Conservation (phyloP, 2,329 filamentous ascomycete species). For the Pseudogymnoascus sp. region DNA sequence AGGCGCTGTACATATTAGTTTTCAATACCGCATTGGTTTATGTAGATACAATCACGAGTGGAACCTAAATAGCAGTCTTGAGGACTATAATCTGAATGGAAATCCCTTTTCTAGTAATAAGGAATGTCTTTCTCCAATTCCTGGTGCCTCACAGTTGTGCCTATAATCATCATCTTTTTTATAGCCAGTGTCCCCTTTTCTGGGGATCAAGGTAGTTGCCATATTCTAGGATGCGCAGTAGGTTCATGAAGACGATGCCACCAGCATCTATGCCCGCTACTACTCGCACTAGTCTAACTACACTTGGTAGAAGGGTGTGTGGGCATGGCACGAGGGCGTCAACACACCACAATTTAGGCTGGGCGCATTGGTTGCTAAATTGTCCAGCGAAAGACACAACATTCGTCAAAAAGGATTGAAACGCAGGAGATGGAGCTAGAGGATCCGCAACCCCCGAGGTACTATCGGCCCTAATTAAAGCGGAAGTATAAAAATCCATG, state of each 20-base stretch:
- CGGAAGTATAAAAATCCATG: slow-evolving; percentile 4
- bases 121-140: not conserved
- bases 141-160: not conserved
- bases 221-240: not conserved
- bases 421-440: not conserved
- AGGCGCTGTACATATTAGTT: slow-evolving; percentile 6
- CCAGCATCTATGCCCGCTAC: not conserved
- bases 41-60: slow-evolving; percentile 1
- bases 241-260: not conserved
- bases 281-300: not conserved
- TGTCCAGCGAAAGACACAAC: not conserved
- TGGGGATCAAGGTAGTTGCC: not conserved
- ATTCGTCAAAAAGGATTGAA: not conserved
- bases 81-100: not conserved
- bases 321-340: not conserved
- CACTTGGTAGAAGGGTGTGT: not conserved
- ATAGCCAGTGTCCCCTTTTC: not conserved
- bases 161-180: not conserved
- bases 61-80: not conserved
- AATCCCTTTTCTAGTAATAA: not conserved
- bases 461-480: not conserved
- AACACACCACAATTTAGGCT: not conserved
- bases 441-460: not conserved
- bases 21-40: not conserved
- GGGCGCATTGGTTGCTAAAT: not conserved